Evolutionary conservation across 306 rosid genomes (phyloP), one percentile per base, ranked within the genome.

Genomic region (Prunus kanzakura): DNA sequence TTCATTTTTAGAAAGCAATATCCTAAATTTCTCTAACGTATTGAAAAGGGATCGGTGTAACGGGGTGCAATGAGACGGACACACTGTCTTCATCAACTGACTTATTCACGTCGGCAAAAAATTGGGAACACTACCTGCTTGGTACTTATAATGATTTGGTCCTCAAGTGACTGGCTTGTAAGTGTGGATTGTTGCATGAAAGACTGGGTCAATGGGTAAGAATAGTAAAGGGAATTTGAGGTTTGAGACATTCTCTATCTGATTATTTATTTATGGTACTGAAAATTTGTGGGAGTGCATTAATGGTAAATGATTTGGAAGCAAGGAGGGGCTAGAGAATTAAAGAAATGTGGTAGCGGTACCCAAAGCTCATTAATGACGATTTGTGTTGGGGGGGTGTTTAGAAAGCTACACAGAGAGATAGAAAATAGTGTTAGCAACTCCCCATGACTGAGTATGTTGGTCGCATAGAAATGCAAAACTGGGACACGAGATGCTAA

Each of bases 391-490:
- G 43, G 43, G 43, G 43, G 43, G 9, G 43, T 38, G 43, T 38
- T 38, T 38, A 7, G 43, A 38, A 38, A 38, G 43, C 43, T 47
- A 47, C 76, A 41, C 10, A 38, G 45, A 62, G 45, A 2, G 10
- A 55, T 29, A 50, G 77, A 38, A 38, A 38, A 38, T 38, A 38
- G 43, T 9, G 6, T 38, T 25, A 60, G 68, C 82, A 80, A 56
- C 62, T 78, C 78, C 87, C 82, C 8, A 75, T 61, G 83, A 50
- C 69, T n/a, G 84, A 69, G 95, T 74, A 91, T 89, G 89, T 89
- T 88, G 95, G 93, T 89, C 89, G 81, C 27, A 29, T 79, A 19
- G 75, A 54, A 55, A 67, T 22, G 71, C 67, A 23, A 60, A 68
- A n/a, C 69, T 19, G n/a, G 56, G 73, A 62, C 47, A 2, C 22